A percentile compares a stretch with the other conserved stretches of the same genome.
Evolutionary conservation across 108 stramenopile genomes (phyloP).

Genomic region (Pseudonitzschia pungens): DNA sequence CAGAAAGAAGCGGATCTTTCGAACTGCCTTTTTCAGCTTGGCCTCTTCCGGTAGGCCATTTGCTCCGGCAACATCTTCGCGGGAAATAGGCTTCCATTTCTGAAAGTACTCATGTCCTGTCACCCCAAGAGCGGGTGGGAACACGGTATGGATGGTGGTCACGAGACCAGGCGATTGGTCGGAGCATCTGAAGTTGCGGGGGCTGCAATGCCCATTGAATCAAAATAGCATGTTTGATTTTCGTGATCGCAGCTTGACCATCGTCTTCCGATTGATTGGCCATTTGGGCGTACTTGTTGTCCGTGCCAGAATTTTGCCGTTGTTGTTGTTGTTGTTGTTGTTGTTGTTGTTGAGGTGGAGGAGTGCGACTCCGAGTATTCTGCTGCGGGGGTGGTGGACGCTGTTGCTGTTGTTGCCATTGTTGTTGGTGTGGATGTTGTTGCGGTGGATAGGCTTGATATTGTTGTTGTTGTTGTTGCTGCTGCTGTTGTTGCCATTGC

Average conservation of each 20-base stretch:
- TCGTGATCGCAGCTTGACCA: conserved; percentile 50
- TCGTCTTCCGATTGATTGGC: conserved; percentile 49
- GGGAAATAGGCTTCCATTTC: conserved; percentile 69
- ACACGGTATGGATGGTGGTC: conserved; percentile 71
- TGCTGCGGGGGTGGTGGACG: conserved; percentile 42
- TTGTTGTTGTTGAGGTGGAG: neutral
- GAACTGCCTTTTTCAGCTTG: conserved; percentile 80
- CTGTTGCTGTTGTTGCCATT: conserved; percentile 32
- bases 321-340: conserved; percentile 8
- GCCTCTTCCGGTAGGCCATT: conserved; percentile 53
- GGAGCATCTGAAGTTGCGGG: conserved; percentile 65
- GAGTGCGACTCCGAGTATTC: conserved; percentile 21
- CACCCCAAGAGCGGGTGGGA: conserved; percentile 77
- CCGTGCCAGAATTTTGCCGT: conserved; percentile 11
- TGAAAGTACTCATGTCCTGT: conserved; percentile 72
- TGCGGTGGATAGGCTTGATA: conserved; percentile 39
- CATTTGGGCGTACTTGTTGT: conserved; percentile 68
- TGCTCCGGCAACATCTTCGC: conserved; percentile 36
- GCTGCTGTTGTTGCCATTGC: conserved; percentile 15
- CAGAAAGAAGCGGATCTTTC: conserved; percentile 80
- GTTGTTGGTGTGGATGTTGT: conserved; percentile 43
- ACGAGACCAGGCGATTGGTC: conserved; percentile 70
- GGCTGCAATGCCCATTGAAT: conserved; percentile 84
- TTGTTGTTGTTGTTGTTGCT: conserved; percentile 43
- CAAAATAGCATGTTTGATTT: conserved; percentile 70